Base-by-base conservation (phyloP, 2,329 filamentous ascomycete genomes). In the Pestalotiopsis sp. region DNA sequence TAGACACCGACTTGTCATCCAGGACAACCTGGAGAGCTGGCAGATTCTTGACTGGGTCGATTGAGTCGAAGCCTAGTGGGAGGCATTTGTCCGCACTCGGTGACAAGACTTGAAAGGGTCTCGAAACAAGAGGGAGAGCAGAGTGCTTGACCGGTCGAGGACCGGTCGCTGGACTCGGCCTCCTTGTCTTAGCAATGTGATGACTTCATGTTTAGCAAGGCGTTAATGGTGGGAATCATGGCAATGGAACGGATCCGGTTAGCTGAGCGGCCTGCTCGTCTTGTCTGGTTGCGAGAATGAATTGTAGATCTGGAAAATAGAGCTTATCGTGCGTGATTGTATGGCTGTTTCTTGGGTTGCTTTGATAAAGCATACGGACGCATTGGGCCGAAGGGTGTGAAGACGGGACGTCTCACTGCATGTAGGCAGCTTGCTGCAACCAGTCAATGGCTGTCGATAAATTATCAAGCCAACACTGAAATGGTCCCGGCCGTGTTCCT, bases 1-100 rank as follows among this genome's bases (percentile, higher is more conserved):
- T 75, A 90, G 92, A 72, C 86, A 91, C 74, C 88, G 87, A 68
- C 82, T 97, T 75, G 87, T 89, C 45, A 87, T 97, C 71, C 84
- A 85, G 27, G 90, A 95, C 75, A 87, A 87, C 20, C 88, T 87
- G 49, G 78, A 84, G 71, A 85, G 82, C 59, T 96, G 92, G 90
- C 83, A 87, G 65, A 85, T 93, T 71, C 80, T 81, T 52, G 83
- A 87, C 56, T 93, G 90, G 91, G 78, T 79, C 62, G 80, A 82
- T 62, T 70, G 71, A 72, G 73, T 73, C 70, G 71, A 67, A 68
- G 45, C 45, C 20, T 52, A 52, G 45, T 52, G 45, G 45, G 45
- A 52, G 45, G 45, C 45, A 52, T 52, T 23, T 52, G 45, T 52
- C 45, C 20, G 45, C 45, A 52, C 20, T 3, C n/a, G 57, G 57